These are phyloP conservation scores for Wallemia hederae DNA, from an alignment of 1,284 basidiomycete genomes.

Conservation along the genomic window DNA sequence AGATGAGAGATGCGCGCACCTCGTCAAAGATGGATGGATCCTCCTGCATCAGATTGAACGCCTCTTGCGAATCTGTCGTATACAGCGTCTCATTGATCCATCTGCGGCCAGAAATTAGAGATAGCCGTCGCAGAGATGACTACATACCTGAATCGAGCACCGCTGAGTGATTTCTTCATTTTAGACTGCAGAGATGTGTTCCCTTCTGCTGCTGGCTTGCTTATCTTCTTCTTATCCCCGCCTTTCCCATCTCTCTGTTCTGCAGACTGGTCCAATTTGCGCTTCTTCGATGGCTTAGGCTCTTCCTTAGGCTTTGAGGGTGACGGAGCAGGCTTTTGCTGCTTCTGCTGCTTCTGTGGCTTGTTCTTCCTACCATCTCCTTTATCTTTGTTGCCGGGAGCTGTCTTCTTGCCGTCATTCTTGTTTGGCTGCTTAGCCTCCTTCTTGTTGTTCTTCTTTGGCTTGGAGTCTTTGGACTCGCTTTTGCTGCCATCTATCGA, in stretches of 20 bases:
- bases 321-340: slow-evolving; percentile 1
- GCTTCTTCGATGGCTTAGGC: slow-evolving; percentile 1
- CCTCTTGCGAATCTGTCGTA: slow-evolving; percentile 42
- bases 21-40: slow-evolving; percentile 46
- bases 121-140: slow-evolving; percentile 1
- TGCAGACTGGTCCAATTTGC: background rate
- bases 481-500: slow-evolving; percentile 9
- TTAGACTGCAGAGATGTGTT: slow-evolving; percentile 35
- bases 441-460: slow-evolving; percentile 8
- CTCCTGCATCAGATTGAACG: slow-evolving; percentile 47
- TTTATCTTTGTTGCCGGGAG: slow-evolving; percentile 8
- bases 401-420: slow-evolving; percentile 1
- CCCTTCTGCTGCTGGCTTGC: slow-evolving; percentile 3
- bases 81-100: slow-evolving; percentile 68
- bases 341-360: slow-evolving; percentile 4
- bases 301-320: slow-evolving; percentile 6
- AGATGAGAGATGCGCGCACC: slow-evolving; percentile 20
- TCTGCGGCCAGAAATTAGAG: slow-evolving; percentile 21
- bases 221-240: slow-evolving; percentile 8
- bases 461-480: slow-evolving; percentile 9
- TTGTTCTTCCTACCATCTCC: slow-evolving; percentile 10
- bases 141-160: slow-evolving; percentile 48
- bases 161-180: slow-evolving; percentile 48
- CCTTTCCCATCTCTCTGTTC: slow-evolving; percentile 10
- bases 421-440: slow-evolving; percentile 4